Conservation (phyloP, 108 stramenopile species). For the Licmophora abbreviata region DNA sequence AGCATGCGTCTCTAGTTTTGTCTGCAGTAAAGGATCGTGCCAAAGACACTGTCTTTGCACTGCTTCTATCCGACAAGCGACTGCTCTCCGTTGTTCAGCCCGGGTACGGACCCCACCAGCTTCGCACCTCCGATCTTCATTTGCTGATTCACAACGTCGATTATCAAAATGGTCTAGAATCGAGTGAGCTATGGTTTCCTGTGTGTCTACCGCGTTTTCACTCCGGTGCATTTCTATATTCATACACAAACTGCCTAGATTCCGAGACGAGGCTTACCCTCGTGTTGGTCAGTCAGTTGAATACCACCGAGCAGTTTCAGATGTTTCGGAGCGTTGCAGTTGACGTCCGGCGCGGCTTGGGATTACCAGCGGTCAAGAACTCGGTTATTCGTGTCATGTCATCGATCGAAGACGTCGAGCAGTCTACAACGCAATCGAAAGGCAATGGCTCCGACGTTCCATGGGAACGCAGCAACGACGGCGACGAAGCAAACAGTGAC, state of each 20-base stretch:
- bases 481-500: constrained; percentile 20
- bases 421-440: constrained; percentile 8
- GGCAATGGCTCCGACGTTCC: constrained; percentile 18
- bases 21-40: constrained; percentile 12
- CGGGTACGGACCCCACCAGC: constrained; percentile 40
- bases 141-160: constrained; percentile 55
- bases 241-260: constrained; percentile 57
- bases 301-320: constrained; percentile 67
- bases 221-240: constrained; percentile 66
- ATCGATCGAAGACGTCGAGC: constrained; percentile 8
- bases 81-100: constrained; percentile 62
- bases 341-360: constrained; percentile 24
- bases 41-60: constrained; percentile 42
- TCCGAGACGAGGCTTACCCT: constrained; percentile 36
- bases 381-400: constrained; percentile 5
- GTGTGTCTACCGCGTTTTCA: constrained; percentile 74
- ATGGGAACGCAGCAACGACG: constrained; percentile 19
- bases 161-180: constrained; percentile 36
- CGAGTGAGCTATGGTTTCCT: constrained; percentile 74
- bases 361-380: constrained; percentile 19
- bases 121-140: constrained; percentile 61
- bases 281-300: constrained; percentile 44
- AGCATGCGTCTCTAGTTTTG: constrained; percentile 33
- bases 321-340: constrained; percentile 35
- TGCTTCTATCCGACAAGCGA: constrained; percentile 43